Evolutionary conservation across 2,329 filamentous ascomycete species (phyloP), one percentile per base, ranked within the genome.

Genomic region (Beauveria brongniartii): DNA sequence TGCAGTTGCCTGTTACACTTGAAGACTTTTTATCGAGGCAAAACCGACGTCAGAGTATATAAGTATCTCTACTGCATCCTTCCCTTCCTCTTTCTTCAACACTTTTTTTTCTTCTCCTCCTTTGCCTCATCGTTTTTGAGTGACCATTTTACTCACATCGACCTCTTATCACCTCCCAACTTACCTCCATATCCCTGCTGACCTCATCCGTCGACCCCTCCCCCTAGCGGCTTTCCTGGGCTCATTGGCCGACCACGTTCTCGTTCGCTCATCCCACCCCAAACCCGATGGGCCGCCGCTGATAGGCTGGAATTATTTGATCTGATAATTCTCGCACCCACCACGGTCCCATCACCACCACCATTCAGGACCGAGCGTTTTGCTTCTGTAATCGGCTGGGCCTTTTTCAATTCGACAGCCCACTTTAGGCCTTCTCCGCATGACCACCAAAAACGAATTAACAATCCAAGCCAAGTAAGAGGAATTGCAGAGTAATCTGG

Each of bases 301-400:
- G 54, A 56, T 56, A 56, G 54, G 54, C 43, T 47, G 43, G 40
- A 24, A 47, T 24, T 8, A 5, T 53, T 59, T 54, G 59, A 61
- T 61, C 59, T 61, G 59, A 61, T 61, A 61, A 61, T 61, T 61
- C n/a, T 43, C 28, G 18, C 34, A 9, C 24, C 55, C 43, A 48
- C 55, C 41, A 34, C 26, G 43, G 43, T 26, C 24, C 30, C 34
- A 58, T 58, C 55, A 58, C 44, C 55, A 57, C 37, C 14, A 28
- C 16, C 40, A 16, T 24, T 12, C 14, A n/a, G 7, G 24, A 55
- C 57, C 61, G 57, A 59, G 59, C 48, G 57, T 37, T 28, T 44
- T 47, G 16, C 40, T 51, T 20, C 44, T 30, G 14, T 47, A 18
- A 6, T n/a, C 28, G 12, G 22, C 20, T 30, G 4, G 28, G 28